Base-by-base conservation (phyloP, 2,329 filamentous ascomycete species). In the Triangularia verruculosa region DNA sequence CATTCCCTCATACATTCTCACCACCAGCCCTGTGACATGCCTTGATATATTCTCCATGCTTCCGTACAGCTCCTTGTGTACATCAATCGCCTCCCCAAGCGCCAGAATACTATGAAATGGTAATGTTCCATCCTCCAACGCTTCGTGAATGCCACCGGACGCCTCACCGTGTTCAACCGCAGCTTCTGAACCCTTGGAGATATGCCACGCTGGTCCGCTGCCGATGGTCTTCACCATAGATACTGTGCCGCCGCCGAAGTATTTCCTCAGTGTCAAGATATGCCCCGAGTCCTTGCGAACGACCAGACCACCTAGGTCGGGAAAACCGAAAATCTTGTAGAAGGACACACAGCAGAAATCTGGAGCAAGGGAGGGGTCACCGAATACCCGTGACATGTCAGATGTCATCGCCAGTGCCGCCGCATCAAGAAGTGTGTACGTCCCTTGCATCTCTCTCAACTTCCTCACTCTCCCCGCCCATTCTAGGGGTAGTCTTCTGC, bases 181-280 rank as follows among this genome's bases (percentile, higher is more conserved):
- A 28, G n/a, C n/a, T 32, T 78, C 76, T 6, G 77, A 67, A 4
- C 78, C 78, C 61, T 82, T 87, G 66, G 78, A 84, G 30, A 78
- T 80, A 71, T 83, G 83, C 84, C 80, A 89, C 4, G 77, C 75
- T n/a, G 77, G 74, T n/a, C 79, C 79, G 53, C 82, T 74, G 15
- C 79, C 79, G 51, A 82, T 73, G 20, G 80, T 78, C 5, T 82
- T 81, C 25, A 88, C 82, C 80, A 87, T 85, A 58, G 83, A 81
- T 39, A 87, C 84, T 1, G 88, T 90, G 9, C 88, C 88, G 27
- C 88, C 88, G 20, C 87, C 88, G 70, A 91, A 90, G 71, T 89
- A 91, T 65, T 79, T 82, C 47, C 85, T 78, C 61, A 79, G 77
- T 59, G 78, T 81, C 52, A 84, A 79, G 59, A 86, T 79, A 65